Evolutionary conservation across 2,329 filamentous ascomycete genomes (phyloP), one percentile per base, ranked within the genome.

Genomic region (Corynespora cassiicola): DNA sequence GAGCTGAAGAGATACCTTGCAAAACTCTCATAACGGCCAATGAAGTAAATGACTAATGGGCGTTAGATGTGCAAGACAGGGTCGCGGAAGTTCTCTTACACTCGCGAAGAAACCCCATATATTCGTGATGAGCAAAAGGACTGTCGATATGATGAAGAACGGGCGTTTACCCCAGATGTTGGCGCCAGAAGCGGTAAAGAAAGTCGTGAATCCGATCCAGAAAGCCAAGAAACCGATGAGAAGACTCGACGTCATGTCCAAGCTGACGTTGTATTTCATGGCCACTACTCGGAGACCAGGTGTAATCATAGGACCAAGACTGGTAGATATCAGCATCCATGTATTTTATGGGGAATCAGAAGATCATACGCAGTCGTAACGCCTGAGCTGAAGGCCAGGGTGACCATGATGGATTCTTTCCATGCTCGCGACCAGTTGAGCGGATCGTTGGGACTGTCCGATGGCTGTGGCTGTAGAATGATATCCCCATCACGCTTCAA

Each of bases 381-480:
- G 2, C 63, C 63, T 4, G 63, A 66, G 36, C 52, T 57, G 36
- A 66, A 65, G 7, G 63, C 63, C 4, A 66, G 56, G 22, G 64
- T 51, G 6, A 60, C 16, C 53, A 66, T 63, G 29, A 66, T 63
- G 2, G 54, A 54, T 24, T 65, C 58, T 31, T 66, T 66, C 30
- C 63, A 54, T 4, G 44, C 39, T 5, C 39, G 42, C 19, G 50
- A 51, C 65, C 63, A 70, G 36, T 68, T 69, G 12, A 96, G 75
- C 18, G 90, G 91, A 68, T 96, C 91, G 63, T 95, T 92, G 3
- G 89, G 89, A 65, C 92, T 89, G 66, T 95, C 87, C 42, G 86
- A 92, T 2, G 92, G 92, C 59, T 96, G 92, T 3, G 92, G 92
- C 10, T 94, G 86, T 21, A 96, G 80, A 50, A 96, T 89, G 54